Conservation (phyloP, 306 rosid species). For the Oxytropis ochrocephala region DNA sequence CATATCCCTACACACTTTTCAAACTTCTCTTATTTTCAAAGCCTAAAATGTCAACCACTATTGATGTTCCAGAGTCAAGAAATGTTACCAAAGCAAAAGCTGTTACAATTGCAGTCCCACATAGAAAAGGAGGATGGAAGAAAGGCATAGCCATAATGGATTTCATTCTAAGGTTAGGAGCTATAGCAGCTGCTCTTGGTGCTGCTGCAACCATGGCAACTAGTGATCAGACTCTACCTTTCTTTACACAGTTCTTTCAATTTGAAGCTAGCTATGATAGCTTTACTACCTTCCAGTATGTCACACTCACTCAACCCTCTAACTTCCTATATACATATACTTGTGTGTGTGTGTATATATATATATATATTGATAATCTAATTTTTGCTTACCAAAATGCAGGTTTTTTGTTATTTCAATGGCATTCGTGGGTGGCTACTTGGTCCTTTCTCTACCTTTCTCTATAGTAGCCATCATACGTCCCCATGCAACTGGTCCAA, state of each 20-base stretch:
- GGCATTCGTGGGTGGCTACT: conserved; percentile 59
- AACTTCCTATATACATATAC: too few relatives aligned
- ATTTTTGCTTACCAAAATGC: too few relatives aligned
- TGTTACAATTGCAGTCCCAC: background rate
- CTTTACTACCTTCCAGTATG: conserved; percentile 70
- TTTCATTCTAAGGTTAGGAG: conserved; percentile 70
- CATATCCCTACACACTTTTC: background rate
- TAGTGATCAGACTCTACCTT: conserved; percentile 73
- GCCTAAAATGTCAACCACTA: conserved; percentile 44
- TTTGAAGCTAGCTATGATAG: conserved; percentile 80
- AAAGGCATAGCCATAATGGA: conserved; percentile 62
- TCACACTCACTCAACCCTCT: too few relatives aligned
- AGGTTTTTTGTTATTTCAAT: conserved; percentile 75
- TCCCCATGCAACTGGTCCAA: conserved; percentile 52
- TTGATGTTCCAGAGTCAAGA: conserved; percentile 54
- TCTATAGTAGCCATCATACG: conserved; percentile 68
- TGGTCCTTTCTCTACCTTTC: conserved; percentile 75
- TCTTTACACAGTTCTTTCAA: conserved; percentile 89
- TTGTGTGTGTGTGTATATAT: too few relatives aligned
- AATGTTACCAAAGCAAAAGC: conserved; percentile 33
- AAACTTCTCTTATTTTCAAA: conserved; percentile 6
- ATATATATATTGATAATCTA: too few relatives aligned
- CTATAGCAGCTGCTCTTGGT: conserved; percentile 44
- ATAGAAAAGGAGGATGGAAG: conserved; percentile 40
- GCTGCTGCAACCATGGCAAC: conserved; percentile 81